phyloP scores from a whole-genome alignment of 495 filamentous ascomycete species.

The Evernia prunastri region DNA sequence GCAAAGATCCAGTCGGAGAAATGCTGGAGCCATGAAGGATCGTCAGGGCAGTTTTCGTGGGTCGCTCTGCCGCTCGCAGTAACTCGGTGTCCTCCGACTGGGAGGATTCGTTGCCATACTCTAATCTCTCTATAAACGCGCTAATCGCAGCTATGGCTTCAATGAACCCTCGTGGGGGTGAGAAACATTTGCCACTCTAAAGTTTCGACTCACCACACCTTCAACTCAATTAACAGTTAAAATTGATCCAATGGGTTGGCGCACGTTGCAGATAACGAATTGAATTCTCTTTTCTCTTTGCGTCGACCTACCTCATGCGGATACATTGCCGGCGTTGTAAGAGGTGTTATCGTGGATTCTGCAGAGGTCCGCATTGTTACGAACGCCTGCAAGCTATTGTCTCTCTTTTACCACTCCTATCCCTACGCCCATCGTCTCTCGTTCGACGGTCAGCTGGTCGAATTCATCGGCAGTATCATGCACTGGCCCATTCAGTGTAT shows the following conservation, averaged over 20 bases:
- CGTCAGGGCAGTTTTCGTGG: neutral
- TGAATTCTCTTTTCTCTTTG: neutral
- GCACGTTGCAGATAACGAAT: neutral
- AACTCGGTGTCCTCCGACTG: neutral
- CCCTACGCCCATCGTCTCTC: neutral
- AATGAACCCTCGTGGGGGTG: neutral
- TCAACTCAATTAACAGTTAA: neutral
- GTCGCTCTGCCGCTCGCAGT: neutral
- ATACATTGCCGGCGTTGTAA: neutral
- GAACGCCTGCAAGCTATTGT: neutral
- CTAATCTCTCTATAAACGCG: neutral
- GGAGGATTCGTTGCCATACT: neutral
- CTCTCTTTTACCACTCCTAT: neutral
- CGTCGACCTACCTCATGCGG: neutral
- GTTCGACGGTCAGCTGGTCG: neutral
- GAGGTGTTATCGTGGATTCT: conserved; percentile 1
- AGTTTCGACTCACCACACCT: neutral
- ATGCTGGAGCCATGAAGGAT: neutral
- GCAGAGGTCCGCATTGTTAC: neutral
- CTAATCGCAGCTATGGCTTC: neutral
- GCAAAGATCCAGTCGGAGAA: neutral
- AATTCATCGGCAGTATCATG: neutral
- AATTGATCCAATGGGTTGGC: neutral
- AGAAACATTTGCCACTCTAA: neutral
- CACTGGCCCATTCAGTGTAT: neutral